Conservation (phyloP, 2,329 filamentous ascomycete genomes). For the Colletotrichum sidae region DNA sequence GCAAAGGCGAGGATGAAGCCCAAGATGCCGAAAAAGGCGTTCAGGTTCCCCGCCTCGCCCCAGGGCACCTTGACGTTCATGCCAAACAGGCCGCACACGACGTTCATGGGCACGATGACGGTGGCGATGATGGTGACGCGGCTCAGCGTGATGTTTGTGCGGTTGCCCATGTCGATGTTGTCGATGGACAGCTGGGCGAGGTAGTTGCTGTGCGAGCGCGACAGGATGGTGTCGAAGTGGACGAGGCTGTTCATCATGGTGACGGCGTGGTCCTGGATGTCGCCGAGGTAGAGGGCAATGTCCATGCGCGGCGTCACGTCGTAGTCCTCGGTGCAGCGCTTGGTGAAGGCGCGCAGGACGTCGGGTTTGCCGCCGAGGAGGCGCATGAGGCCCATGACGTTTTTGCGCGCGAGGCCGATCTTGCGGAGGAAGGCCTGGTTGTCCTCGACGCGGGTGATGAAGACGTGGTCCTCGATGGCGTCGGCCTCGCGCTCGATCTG, state of each 20-base stretch:
- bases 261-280: conserved; percentile 98
- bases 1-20: conserved; percentile 65
- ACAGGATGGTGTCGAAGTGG: conserved; percentile 98
- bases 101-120: conserved; percentile 92
- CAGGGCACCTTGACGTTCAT: conserved; percentile 88
- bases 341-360: conserved; percentile 96
- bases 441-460: conserved; percentile 89
- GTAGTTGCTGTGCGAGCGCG: conserved; percentile 93
- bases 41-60: conserved; percentile 61
- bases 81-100: conserved; percentile 87
- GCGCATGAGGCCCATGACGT: conserved; percentile 91
- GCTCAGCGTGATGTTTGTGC: conserved; percentile 88
- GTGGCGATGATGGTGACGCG: conserved; percentile 96
- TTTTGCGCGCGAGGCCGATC: conserved; percentile 91
- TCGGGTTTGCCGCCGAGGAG: conserved; percentile 96
- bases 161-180: conserved; percentile 87
- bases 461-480: conserved; percentile 93
- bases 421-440: conserved; percentile 88
- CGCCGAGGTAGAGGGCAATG: conserved; percentile 94
- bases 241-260: conserved; percentile 98
- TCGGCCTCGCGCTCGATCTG: conserved; percentile 91
- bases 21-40: conserved; percentile 63
- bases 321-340: conserved; percentile 98
- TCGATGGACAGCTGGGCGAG: conserved; percentile 94
- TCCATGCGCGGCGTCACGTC: conserved; percentile 95